Evolutionary conservation across 2,329 filamentous ascomycete genomes (phyloP), one percentile per base, ranked within the genome.

Genomic region (Claviceps lovelessii): DNA sequence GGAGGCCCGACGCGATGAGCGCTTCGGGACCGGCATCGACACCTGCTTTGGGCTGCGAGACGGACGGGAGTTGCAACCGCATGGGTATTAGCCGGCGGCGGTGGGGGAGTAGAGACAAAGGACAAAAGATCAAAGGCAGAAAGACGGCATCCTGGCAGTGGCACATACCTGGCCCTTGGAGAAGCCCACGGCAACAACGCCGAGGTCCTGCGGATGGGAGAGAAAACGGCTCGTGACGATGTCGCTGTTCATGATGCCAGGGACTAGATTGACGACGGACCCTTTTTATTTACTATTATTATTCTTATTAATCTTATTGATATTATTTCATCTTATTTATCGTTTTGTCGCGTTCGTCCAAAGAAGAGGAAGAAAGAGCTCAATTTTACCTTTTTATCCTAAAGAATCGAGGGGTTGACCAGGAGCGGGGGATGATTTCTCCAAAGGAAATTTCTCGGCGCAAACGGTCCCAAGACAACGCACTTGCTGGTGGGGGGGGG

Each of bases 131-230:
- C n/a, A n/a, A n/a, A n/a, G n/a, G n/a, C n/a, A n/a, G n/a, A n/a
- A 5, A 44, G 17, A 28, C 23, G 23, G 23, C 23, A 9, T 46
- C 11, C 11, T 23, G 23, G 23, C 23, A 23, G 23, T 10, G 17
- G 5, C 47, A 64, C 76, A 63, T 82, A 93, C 90, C 82, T 96
- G 93, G 55, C 93, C 93, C 61, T 91, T 91, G 54, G 90, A 95
- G 76, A 97, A 98, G 59, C 91, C 91, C 42, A 97, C 93, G 51
- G 91, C 90, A 42, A 97, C 89, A 55, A 98, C 80, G 58, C 91
- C 93, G 60, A 98, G 78, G 65, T 97, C 84, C 65, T 87, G 78
- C 37, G 83, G 80, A 66, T 84, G 78, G 59, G 84, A 77, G 62
- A 97, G 85, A 74, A 96, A 97, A 66, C 86, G 90, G 67, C 76